These are phyloP conservation scores for Xylaria flabelliformis DNA, from an alignment of 495 filamentous ascomycete genomes.

Conservation along the genomic window DNA sequence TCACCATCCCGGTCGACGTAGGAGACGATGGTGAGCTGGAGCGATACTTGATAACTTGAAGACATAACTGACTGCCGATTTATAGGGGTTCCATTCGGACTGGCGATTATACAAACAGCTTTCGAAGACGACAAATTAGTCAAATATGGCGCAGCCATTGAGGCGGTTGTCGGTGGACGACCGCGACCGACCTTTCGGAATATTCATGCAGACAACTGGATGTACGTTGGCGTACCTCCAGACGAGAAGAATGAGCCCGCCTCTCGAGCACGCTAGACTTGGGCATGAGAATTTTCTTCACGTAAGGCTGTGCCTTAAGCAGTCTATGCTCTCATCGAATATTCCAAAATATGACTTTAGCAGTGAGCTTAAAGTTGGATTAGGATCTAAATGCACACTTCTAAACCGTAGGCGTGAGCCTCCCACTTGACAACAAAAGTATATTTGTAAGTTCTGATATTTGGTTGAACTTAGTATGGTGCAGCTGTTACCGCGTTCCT, in stretches of 20 bases:
- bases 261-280: background rate
- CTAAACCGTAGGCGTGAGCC: background rate
- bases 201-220: constrained; percentile 19
- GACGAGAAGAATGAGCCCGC: no score
- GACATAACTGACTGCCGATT: background rate
- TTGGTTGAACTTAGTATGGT: background rate
- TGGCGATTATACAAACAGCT: constrained; percentile 70
- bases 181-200: constrained; percentile 38
- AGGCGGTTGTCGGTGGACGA: constrained; percentile 49
- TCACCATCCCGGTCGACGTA: constrained; percentile 70
- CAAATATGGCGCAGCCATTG: constrained; percentile 71
- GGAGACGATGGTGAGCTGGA: constrained; percentile 53
- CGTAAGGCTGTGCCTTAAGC: background rate
- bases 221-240: constrained; percentile 16
- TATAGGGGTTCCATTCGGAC: constrained; percentile 64
- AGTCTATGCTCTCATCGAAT: background rate
- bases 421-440: no score
- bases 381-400: background rate
- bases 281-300: no score
- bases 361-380: background rate
- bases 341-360: background rate
- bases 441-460: no score
- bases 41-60: background rate
- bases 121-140: constrained; percentile 67
- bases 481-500: background rate